Percentiles rank a stretch among this genome's conserved stretches.
Evolutionary conservation across 345 rosid genomes (phyloP).

Genomic region (Ceriops tagal): DNA sequence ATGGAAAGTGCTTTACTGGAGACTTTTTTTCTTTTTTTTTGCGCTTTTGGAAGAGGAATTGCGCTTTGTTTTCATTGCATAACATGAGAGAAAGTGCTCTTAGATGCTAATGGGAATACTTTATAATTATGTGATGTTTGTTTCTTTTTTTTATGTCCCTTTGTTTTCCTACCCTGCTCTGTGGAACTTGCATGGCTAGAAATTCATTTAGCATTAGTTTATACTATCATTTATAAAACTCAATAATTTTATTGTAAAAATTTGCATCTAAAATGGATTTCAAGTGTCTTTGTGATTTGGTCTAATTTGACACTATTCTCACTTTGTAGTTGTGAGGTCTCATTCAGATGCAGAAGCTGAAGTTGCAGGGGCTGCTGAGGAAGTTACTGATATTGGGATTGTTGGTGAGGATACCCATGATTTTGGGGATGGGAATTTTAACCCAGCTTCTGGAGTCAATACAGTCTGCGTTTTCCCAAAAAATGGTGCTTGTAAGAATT

Average conservation of each 20-base stretch:
- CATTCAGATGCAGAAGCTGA: conserved; percentile 58
- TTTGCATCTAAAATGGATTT: background rate
- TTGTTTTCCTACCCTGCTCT: background rate
- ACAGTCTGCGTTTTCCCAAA: conserved; percentile 72
- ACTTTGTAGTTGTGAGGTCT: conserved; percentile 53
- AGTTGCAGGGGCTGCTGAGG: conserved; percentile 46
- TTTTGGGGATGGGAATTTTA: conserved; percentile 41
- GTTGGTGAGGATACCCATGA: conserved; percentile 61
- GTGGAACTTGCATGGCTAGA: background rate
- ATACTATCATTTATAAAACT: background rate
- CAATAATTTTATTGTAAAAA: background rate
- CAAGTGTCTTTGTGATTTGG: conserved; percentile 17
- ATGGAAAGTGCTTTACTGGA: background rate
- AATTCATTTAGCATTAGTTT: background rate
- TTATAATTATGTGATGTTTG: too few relatives aligned
- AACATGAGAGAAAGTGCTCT: background rate
- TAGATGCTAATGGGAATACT: too few relatives aligned
- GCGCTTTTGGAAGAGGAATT: background rate
- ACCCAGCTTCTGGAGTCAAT: conserved; percentile 63
- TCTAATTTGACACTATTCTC: conserved; percentile 6
- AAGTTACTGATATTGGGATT: conserved; percentile 57
- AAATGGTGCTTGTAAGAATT: conserved; percentile 54
- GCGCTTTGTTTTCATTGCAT: background rate
- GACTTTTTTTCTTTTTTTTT: background rate
- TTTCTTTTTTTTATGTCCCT: conserved; percentile 16